Percentiles rank a stretch among this genome's conserved stretches.
Evolutionary conservation across 257 asterid species (phyloP).

Genomic region (Gynochthodes officinalis): DNA sequence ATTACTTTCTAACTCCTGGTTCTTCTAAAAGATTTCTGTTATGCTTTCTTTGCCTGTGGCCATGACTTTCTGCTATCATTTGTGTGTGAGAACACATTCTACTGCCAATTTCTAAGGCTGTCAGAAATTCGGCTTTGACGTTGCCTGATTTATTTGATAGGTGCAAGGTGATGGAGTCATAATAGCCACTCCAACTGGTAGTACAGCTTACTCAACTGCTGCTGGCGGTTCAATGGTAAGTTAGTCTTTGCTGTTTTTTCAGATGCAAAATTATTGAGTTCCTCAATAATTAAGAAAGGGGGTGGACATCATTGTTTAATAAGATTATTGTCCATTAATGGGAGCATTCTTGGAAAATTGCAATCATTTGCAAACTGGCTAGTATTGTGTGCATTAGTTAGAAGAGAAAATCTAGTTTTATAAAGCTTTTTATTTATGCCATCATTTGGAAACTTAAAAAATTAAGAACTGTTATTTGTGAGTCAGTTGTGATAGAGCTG

Average conservation of each 20-base stretch:
- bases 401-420: background rate
- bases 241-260: conserved; percentile 4
- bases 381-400: background rate
- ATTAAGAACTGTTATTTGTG: background rate
- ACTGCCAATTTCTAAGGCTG: background rate
- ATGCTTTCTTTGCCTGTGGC: background rate
- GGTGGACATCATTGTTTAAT: background rate
- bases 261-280: background rate
- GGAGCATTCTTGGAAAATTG: conserved; percentile 1
- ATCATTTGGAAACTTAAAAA: background rate
- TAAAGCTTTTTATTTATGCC: background rate
- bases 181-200: conserved; percentile 98
- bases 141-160: conserved; percentile 27
- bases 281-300: background rate
- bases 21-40: background rate
- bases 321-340: background rate
- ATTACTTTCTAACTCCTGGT: background rate
- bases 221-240: conserved; percentile 99
- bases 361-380: background rate
- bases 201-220: conserved; percentile 98
- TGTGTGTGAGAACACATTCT: background rate
- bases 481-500: background rate
- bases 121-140: background rate
- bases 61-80: background rate
- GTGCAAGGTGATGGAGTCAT: conserved; percentile 99